phyloP scores from a whole-genome alignment of 2,329 filamentous ascomycete species.

The Colletotrichum trifolii region DNA sequence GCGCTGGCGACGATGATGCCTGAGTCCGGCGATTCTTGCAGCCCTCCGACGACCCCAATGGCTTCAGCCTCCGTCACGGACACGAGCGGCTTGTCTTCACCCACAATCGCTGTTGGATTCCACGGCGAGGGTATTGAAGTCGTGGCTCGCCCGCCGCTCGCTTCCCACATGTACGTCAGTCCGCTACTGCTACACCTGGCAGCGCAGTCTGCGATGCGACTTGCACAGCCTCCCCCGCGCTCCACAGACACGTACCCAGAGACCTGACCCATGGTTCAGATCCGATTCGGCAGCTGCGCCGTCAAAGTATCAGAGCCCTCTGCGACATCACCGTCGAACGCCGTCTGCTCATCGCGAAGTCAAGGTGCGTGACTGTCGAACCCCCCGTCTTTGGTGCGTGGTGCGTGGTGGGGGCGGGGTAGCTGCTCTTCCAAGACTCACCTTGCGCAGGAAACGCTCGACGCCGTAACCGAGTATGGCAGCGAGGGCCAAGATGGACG shows the following conservation, averaged over 20 bases:
- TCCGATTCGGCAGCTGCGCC: constrained; percentile 36
- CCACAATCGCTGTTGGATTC: constrained; percentile 34
- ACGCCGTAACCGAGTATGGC: constrained; percentile 87
- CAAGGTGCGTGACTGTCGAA: constrained; percentile 56
- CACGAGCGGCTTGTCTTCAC: constrained; percentile 28
- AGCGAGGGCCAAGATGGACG: constrained; percentile 86
- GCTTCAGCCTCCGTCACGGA: constrained; percentile 22
- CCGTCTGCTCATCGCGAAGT: constrained; percentile 68
- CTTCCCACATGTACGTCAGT: constrained; percentile 56
- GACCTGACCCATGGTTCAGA: constrained; percentile 12
- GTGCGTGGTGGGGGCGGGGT: constrained; percentile 30
- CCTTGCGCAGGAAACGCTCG: constrained; percentile 80
- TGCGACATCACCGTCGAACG: constrained; percentile 68
- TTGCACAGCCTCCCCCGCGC: constrained; percentile 38
- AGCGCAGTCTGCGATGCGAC: too few species aligned
- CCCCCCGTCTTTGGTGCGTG: constrained; percentile 3
- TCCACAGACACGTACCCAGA: constrained; percentile 21
- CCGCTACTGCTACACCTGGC: constrained; percentile 8
- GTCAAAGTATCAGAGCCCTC: constrained; percentile 60
- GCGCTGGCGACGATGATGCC: constrained; percentile 17
- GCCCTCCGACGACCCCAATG: constrained; percentile 33
- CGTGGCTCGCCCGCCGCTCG: constrained; percentile 45
- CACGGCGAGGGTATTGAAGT: constrained; percentile 31
- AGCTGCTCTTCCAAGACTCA: constrained; percentile 25
- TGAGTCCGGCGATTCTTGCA: constrained; percentile 15